A percentile compares a stretch with the other conserved stretches of the same genome.
Conservation (phyloP, 371 early-diverging fungal species). For the Smittium mucronatum region DNA sequence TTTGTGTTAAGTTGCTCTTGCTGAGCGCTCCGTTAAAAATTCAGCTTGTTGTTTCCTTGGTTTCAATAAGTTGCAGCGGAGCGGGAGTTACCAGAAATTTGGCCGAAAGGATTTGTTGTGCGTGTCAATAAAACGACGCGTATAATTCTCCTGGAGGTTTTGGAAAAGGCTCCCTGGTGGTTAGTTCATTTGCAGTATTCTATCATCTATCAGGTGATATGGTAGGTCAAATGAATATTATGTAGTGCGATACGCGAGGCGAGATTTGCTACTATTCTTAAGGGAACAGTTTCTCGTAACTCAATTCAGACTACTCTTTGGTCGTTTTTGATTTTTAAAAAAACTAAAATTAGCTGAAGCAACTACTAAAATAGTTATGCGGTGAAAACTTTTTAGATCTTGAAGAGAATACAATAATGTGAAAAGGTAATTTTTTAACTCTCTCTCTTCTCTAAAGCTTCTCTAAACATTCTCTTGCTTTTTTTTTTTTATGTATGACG, state of each 20-base stretch:
- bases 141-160: background rate
- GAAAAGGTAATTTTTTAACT: too few species aligned
- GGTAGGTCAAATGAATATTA: background rate
- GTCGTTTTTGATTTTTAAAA: too few species aligned
- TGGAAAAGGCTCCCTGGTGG: background rate
- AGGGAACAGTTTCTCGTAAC: too few species aligned
- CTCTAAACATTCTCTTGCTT: too few species aligned
- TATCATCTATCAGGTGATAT: too few species aligned
- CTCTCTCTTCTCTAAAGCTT: too few species aligned
- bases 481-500: too few species aligned
- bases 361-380: too few species aligned
- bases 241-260: constrained; percentile 13
- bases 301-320: constrained; percentile 14
- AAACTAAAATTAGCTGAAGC: too few species aligned
- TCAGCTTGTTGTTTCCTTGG: background rate
- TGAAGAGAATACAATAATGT: too few species aligned
- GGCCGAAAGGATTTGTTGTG: background rate
- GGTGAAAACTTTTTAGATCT: too few species aligned
- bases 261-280: too few species aligned
- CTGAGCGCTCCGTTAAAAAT: background rate
- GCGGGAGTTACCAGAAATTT: background rate
- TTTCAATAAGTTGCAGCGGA: background rate
- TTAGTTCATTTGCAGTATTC: background rate
- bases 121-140: background rate
- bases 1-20: background rate